Conservation (phyloP, 352 stramenopile species). For the Plasmopara muralis region DNA sequence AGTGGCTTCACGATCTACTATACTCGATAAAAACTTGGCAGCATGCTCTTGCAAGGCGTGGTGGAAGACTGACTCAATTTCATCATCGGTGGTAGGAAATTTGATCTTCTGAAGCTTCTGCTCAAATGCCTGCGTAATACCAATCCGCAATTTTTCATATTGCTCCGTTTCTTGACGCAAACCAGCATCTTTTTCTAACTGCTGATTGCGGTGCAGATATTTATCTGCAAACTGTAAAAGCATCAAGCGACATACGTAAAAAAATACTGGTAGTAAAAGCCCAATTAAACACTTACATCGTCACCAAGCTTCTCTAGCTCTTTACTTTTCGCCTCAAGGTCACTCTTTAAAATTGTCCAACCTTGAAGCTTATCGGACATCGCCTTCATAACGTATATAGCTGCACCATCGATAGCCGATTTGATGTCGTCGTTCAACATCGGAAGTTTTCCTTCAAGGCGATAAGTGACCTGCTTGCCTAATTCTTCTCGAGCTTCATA, state of each 20-base stretch:
- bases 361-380: constrained; percentile 54
- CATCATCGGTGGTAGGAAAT: constrained; percentile 56
- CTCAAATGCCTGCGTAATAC: constrained; percentile 53
- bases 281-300: constrained; percentile 37
- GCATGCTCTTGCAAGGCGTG: constrained; percentile 52
- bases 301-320: constrained; percentile 73
- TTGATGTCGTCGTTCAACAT: constrained; percentile 64
- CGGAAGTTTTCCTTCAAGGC: constrained; percentile 65
- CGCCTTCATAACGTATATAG: constrained; percentile 42
- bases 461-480: constrained; percentile 47
- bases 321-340: constrained; percentile 51
- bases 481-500: constrained; percentile 58
- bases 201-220: constrained; percentile 59
- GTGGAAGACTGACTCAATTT: constrained; percentile 55
- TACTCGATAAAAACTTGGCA: constrained; percentile 48
- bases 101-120: constrained; percentile 39
- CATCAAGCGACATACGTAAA: constrained; percentile 4
- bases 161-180: constrained; percentile 49
- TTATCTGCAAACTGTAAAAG: constrained; percentile 50
- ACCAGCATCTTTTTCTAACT: constrained; percentile 52
- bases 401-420: constrained; percentile 41
- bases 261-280: background rate
- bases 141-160: constrained; percentile 50
- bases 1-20: constrained; percentile 27
- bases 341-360: constrained; percentile 63